Percentiles rank a stretch among this genome's conserved stretches.
Evolutionary conservation across 164 flowering plant species (phyloP).

Genomic region (Vitis riparia): DNA sequence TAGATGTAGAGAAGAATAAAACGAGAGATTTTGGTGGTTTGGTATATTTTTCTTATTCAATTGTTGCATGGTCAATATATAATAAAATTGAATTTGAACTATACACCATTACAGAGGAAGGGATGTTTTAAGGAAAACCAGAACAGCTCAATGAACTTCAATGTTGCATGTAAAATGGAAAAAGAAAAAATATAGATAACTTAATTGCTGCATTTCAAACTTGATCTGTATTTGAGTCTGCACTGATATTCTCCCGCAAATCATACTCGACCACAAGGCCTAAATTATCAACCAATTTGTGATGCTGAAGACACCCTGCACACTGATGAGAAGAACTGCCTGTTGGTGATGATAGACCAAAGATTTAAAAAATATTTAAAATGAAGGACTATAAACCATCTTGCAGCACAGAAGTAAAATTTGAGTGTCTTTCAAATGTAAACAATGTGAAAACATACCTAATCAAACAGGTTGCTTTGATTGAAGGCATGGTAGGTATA

Average conservation of each 20-base stretch:
- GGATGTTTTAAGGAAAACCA: background rate
- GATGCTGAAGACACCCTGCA: conserved; percentile 88
- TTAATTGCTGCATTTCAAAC: conserved; percentile 19
- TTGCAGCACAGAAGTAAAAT: background rate
- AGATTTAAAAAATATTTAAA: background rate
- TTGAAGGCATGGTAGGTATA: no score
- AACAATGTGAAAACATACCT: background rate
- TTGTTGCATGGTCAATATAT: background rate
- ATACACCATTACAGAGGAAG: background rate
- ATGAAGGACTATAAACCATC: background rate
- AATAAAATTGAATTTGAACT: conserved; percentile 3
- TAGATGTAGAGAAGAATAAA: conserved; percentile 7
- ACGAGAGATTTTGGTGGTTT: conserved; percentile 7
- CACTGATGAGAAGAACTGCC: conserved; percentile 46
- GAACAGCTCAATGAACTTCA: background rate
- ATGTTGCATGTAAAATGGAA: no score
- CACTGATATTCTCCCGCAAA: conserved; percentile 46
- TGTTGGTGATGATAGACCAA: conserved; percentile 6
- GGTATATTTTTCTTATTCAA: background rate
- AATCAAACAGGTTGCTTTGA: no score
- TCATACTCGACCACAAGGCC: conserved; percentile 89
- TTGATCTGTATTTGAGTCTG: conserved; percentile 31
- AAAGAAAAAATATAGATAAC: no score
- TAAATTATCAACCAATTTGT: conserved; percentile 91
- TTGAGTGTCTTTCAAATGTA: background rate